These are phyloP conservation scores for Yamadazyma conglobata DNA, from an alignment of 1,139 yeast species.

Conservation along the genomic window DNA sequence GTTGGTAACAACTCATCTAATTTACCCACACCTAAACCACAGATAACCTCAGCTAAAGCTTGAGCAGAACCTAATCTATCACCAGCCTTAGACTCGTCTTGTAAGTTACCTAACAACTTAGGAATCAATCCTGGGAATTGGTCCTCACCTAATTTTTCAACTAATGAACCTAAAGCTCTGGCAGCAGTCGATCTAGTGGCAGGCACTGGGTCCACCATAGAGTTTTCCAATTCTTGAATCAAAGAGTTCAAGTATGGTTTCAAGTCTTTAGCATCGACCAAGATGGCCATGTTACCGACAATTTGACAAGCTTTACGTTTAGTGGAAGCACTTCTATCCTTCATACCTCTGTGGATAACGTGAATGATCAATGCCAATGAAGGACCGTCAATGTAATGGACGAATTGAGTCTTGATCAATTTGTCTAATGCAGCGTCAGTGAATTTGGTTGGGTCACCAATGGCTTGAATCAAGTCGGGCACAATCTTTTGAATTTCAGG, in stretches of 20 bases:
- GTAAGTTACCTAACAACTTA: slow-evolving; percentile 68
- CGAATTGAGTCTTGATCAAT: slow-evolving; percentile 85
- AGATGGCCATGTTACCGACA: slow-evolving; percentile 96
- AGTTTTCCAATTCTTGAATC: slow-evolving; percentile 78
- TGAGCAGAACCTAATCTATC: slow-evolving; percentile 97
- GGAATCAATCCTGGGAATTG: slow-evolving; percentile 91
- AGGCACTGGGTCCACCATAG: slow-evolving; percentile 99
- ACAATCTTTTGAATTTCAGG: slow-evolving; percentile 93
- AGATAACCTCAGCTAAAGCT: slow-evolving; percentile 89
- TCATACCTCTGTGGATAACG: slow-evolving; percentile 93
- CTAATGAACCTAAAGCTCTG: slow-evolving; percentile 93
- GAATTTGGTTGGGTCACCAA: slow-evolving; percentile 89
- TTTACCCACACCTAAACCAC: slow-evolving; percentile 84
- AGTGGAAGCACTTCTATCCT: slow-evolving; percentile 85
- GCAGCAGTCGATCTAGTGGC: slow-evolving; percentile 97
- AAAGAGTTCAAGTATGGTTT: slow-evolving; percentile 76
- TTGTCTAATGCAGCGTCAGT: slow-evolving; percentile 88
- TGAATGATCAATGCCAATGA: slow-evolving; percentile 92
- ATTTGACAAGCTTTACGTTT: slow-evolving; percentile 96
- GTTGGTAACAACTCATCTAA: slow-evolving; percentile 85
- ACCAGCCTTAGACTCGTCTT: slow-evolving; percentile 80
- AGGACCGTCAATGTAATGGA: slow-evolving; percentile 97
- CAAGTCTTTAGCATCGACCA: slow-evolving; percentile 85
- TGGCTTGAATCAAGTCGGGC: slow-evolving; percentile 86
- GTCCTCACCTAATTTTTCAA: slow-evolving; percentile 94